phyloP scores from a whole-genome alignment of 257 asterid species.

The Solanum verrucosum region DNA sequence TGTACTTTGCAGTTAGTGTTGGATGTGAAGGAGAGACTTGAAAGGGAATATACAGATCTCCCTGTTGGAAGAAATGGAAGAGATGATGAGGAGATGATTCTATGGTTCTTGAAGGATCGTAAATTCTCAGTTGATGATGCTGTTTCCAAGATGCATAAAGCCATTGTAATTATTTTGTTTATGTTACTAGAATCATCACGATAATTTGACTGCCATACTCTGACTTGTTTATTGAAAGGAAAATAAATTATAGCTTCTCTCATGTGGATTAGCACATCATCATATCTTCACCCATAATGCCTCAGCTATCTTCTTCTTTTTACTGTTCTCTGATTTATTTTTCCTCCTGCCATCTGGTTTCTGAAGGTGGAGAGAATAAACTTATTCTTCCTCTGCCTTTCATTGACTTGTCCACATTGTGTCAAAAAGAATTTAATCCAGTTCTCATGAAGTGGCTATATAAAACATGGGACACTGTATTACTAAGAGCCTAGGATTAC shows the following conservation, averaged over 20 bases:
- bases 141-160: conserved; percentile 67
- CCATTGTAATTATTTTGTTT: conserved; percentile 50
- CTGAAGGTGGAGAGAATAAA: neutral
- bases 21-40: conserved; percentile 75
- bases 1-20: conserved; percentile 49
- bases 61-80: conserved; percentile 86
- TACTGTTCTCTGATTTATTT: neutral
- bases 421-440: neutral
- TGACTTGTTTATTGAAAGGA: neutral
- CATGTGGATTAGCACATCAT: neutral
- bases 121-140: conserved; percentile 67
- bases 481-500: neutral
- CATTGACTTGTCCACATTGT: too few relatives aligned
- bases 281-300: neutral
- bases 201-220: neutral
- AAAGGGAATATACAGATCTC: conserved; percentile 45
- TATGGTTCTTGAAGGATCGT: conserved; percentile 87
- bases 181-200: neutral
- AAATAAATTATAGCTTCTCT: neutral
- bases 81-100: conserved; percentile 89
- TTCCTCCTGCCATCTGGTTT: neutral
- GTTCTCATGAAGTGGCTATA: neutral
- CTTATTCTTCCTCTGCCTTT: neutral
- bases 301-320: neutral
- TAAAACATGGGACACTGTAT: neutral